phyloP scores from a whole-genome alignment of 2,329 filamentous ascomycete genomes.

The Coniochaeta pulveracea region DNA sequence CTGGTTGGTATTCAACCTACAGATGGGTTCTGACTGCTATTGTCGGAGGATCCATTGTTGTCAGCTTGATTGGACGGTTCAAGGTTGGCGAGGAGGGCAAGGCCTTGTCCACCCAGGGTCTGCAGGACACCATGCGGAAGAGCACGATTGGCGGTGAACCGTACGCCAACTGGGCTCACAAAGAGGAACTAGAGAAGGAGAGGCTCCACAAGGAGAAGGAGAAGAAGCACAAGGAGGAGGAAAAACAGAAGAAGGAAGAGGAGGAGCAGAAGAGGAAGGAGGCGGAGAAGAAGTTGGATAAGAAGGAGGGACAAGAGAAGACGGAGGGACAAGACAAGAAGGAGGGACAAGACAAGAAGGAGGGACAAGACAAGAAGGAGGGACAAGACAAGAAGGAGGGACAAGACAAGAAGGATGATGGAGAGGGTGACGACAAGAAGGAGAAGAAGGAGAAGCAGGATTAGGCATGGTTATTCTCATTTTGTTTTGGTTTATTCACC shows the following conservation, averaged over 20 bases:
- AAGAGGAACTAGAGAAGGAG: conserved; percentile 29
- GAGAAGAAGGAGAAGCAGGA: conserved; percentile 7
- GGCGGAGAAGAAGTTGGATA: conserved; percentile 18
- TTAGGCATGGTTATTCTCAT: no score
- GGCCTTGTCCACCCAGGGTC: conserved; percentile 19
- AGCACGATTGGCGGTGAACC: conserved; percentile 21
- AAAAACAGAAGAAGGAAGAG: conserved; percentile 21
- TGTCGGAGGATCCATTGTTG: conserved; percentile 70
- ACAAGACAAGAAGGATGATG: conserved; percentile 4
- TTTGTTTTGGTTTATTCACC: no score
- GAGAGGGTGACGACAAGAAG: conserved; percentile 8
- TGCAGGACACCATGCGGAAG: conserved; percentile 26
- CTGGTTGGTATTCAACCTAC: conserved; percentile 78
- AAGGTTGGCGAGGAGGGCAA: conserved; percentile 44
- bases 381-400: conserved; percentile 6
- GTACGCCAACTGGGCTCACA: conserved; percentile 31
- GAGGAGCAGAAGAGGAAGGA: conserved; percentile 20
- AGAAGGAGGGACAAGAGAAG: conserved; percentile 7
- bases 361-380: conserved; percentile 8
- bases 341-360: conserved; percentile 11
- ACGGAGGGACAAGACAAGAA: conserved; percentile 12
- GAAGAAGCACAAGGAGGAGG: conserved; percentile 24
- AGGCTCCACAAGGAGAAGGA: conserved; percentile 25
- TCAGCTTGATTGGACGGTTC: conserved; percentile 71
- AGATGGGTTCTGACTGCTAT: conserved; percentile 87